Evolutionary conservation across 1,284 basidiomycete genomes (phyloP).

Genomic region (Coriolopsis trogii): DNA sequence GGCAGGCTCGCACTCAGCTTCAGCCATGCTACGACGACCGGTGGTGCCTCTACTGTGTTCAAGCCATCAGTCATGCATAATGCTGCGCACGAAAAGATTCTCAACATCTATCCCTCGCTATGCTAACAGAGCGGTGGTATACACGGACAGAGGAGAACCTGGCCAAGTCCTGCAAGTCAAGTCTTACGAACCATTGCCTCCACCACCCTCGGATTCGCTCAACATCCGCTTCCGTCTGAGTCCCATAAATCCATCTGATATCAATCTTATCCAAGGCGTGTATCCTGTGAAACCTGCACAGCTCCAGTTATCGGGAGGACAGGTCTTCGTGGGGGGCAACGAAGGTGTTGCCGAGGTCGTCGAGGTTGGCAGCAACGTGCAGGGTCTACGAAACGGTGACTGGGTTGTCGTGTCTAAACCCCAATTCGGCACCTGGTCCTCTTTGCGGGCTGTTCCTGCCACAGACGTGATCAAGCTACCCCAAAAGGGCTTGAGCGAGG

Average conservation of each 20-base stretch:
- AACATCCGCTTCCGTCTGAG: slow-evolving; percentile 75
- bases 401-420: slow-evolving; percentile 74
- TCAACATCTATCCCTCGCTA: slow-evolving; percentile 12
- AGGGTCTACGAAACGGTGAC: slow-evolving; percentile 57
- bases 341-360: slow-evolving; percentile 77
- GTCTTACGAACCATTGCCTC: slow-evolving; percentile 54
- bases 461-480: slow-evolving; percentile 68
- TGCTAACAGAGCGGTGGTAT: slow-evolving; percentile 66
- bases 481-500: slow-evolving; percentile 51
- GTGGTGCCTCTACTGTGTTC: background rate
- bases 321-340: slow-evolving; percentile 73
- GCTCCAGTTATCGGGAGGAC: slow-evolving; percentile 35
- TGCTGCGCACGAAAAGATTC: slow-evolving; percentile 5
- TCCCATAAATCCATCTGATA: slow-evolving; percentile 80
- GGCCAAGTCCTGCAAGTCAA: slow-evolving; percentile 55
- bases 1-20: no score
- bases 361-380: slow-evolving; percentile 57
- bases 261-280: slow-evolving; percentile 82
- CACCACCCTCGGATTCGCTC: slow-evolving; percentile 55
- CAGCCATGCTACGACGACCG: slow-evolving; percentile 8
- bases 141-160: slow-evolving; percentile 62
- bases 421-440: slow-evolving; percentile 82
- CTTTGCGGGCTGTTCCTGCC: slow-evolving; percentile 54
- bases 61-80: no score
- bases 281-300: slow-evolving; percentile 68